Evolutionary conservation across 75 land plant genomes (phyloP).

Genomic region (Cryptomeria japonica): DNA sequence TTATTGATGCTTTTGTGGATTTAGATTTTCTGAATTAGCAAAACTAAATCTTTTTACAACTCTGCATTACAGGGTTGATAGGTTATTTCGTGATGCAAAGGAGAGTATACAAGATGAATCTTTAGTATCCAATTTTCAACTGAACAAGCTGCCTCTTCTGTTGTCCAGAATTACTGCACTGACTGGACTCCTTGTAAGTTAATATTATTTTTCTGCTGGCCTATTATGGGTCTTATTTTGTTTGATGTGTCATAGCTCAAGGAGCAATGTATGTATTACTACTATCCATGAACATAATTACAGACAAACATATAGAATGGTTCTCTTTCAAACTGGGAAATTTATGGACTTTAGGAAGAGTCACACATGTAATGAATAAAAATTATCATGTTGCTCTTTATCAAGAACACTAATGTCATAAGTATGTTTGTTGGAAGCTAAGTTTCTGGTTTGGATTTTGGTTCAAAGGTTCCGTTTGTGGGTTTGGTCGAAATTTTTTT

Average conservation of each 20-base stretch:
- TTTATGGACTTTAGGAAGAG: background rate
- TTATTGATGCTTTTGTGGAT: background rate
- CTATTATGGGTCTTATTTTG: background rate
- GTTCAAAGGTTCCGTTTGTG: no score
- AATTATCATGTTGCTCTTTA: no score
- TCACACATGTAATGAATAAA: no score
- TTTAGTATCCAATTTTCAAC: conserved; percentile 42
- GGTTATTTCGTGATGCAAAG: conserved; percentile 61
- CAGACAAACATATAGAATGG: background rate
- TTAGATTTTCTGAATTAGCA: background rate
- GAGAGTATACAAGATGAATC: conserved; percentile 42
- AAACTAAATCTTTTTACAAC: background rate
- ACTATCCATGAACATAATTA: background rate
- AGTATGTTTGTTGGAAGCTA: no score
- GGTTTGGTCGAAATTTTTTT: no score
- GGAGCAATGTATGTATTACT: background rate
- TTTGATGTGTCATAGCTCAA: background rate
- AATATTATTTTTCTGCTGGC: background rate
- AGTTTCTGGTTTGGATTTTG: no score
- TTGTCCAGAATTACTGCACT: conserved; percentile 60
- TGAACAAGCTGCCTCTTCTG: conserved; percentile 67
- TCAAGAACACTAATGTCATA: no score
- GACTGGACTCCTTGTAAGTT: conserved; percentile 67
- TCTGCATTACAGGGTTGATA: conserved; percentile 63
- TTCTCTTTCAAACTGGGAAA: background rate